Evolutionary conservation across 305 asterid genomes (phyloP), one percentile per base, ranked within the genome.

Genomic region (Solanum aculeatissimum): DNA sequence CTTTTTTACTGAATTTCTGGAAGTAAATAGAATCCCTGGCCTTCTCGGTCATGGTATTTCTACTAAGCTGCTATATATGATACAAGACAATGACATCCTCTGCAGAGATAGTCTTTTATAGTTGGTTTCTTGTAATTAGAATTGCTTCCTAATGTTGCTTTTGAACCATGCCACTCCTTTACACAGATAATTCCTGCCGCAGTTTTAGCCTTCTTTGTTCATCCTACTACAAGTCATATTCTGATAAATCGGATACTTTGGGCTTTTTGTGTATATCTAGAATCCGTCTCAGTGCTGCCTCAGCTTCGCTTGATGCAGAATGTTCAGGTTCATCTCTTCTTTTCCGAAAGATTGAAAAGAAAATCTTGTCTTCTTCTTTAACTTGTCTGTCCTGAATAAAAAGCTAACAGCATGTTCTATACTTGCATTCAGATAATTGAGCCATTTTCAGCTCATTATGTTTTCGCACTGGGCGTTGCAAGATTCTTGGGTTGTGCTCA

Each of bases 221-320:
- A 95, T 87, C 98, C 98, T 51, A 62, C 77, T 89, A 89, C 93
- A 8, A 62, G 75, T 60, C 93, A 91, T 80, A 77, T 82, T n/a
- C 86, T 47, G 9, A 38, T 90, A 83, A 87, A 75, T 62, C 89
- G 97, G 40, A 86, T 95, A 63, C 86, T 92, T 58, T 95, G 98
- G 98, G 97, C 97, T 0, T 93, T 94, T 81, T 86, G 95, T 29
- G 93, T 91, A 19, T 95, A 95, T 89, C 65, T 92, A 87, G 98
- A 95, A 88, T 88, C 98, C 62, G 86, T 94, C 57, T 91, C 96
- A 4, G 97, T 95, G 32, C 86, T 94, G 87, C 98, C 98, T 77
- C 98, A 94, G 53, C 97, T 95, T 80, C 94, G 92, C 83, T 89
- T 94, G 96, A 87, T 95, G 90, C 98, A 93, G 90, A 95, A 93